Conservation (phyloP, 177 flowering plant species). For the Vitis hybrid region DNA sequence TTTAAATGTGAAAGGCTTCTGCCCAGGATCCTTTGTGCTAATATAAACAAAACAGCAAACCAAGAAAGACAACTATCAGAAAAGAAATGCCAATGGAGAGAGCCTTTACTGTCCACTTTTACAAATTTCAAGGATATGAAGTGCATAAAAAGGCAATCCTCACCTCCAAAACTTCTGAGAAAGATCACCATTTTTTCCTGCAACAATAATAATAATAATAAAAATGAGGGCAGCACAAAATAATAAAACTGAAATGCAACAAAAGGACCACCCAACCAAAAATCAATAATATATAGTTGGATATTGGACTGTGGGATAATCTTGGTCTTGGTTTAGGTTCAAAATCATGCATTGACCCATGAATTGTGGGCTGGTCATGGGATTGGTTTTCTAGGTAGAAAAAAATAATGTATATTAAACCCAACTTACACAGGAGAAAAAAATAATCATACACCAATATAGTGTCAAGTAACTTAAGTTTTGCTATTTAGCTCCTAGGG, state of each 20-base stretch:
- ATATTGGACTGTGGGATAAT: too few species aligned
- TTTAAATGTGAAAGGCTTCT: constrained; percentile 72
- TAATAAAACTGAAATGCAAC: background rate
- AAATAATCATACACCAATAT: too few species aligned
- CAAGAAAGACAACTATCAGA: background rate
- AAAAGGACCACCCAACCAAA: background rate
- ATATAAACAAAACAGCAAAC: constrained; percentile 4
- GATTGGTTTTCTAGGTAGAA: too few species aligned
- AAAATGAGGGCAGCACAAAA: background rate
- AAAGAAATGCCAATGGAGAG: background rate
- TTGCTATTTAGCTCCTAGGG: too few species aligned
- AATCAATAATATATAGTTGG: too few species aligned
- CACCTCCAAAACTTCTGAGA: constrained; percentile 93
- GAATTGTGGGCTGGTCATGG: too few species aligned
- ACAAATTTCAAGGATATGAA: background rate
- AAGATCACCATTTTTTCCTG: constrained; percentile 86
- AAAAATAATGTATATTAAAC: too few species aligned
- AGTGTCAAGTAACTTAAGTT: too few species aligned
- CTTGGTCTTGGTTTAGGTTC: too few species aligned
- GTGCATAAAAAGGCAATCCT: constrained; percentile 3
- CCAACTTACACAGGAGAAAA: too few species aligned
- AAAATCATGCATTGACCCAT: too few species aligned
- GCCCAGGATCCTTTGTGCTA: constrained; percentile 96
- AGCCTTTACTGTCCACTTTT: background rate
- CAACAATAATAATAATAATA: constrained; percentile 12